Base-by-base conservation (phyloP, 164 flowering plant species). In the Stephania yunnanensis region DNA sequence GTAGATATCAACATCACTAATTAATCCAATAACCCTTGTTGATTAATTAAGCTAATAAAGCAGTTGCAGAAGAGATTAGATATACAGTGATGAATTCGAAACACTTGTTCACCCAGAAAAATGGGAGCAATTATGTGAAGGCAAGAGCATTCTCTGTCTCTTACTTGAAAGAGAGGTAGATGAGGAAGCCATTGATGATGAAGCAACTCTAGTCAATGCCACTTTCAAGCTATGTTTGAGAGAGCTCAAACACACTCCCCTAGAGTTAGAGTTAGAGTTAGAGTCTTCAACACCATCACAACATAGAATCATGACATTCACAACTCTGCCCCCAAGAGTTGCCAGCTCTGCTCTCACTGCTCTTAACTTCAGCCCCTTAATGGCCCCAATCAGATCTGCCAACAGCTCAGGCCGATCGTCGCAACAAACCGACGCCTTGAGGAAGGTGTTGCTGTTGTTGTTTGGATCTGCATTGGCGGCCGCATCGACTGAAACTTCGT, bases 341-440 rank as follows among this genome's bases (percentile, higher is more conserved):
- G 88, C 83, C 48, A 94, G 81, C 11, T 92, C 91, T 7, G 92
- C 96, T 77, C 85, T 77, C 1, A 90, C 80, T 15, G 83, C 85
- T 44, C 77, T 83, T 17, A 92, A 80, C 30, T 73, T 84, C 10
- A 91, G 80, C 67, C 86, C 86, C 53, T 87, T 85, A 13, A 94
- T 76, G 8, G 89, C 91, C 25, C 78, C 65, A 30, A 75, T 86
- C 42, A 92, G 80, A 81, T 92, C 97, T 0, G 79, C 19, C 25
- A 87, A 81, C 68, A 92, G 71, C 31, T 90, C 94, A 0, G 92
- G 91, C 68, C 93, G 84, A 70, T 94, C 97, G 0, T 90, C 96
- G 75, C 97, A 94, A 82, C 95, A 87, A 10, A 94, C 46, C 0
- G 92, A 85, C 22, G 86, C 98, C 73, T 82, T 87, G 36, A 94